phyloP scores from a whole-genome alignment of 139 green algal genomes.

The Haematococcus lacustris region DNA sequence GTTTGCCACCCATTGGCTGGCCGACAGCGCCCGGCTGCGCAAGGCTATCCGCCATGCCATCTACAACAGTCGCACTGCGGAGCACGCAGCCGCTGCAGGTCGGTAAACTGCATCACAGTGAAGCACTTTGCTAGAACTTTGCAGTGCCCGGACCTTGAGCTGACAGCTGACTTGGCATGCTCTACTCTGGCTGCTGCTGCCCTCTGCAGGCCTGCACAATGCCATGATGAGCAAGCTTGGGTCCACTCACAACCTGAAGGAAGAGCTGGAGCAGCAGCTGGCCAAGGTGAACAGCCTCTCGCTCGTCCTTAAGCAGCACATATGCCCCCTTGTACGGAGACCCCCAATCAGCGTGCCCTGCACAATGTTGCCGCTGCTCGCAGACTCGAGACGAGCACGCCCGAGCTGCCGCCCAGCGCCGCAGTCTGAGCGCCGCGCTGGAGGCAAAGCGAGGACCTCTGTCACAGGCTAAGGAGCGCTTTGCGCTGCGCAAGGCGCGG shows the following conservation, averaged over 20 bases:
- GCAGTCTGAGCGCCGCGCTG: conserved; percentile 17
- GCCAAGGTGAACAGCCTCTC: too few relatives aligned
- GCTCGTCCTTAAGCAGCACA: too few relatives aligned
- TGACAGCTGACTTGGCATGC: too few relatives aligned
- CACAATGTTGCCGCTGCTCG: too few relatives aligned
- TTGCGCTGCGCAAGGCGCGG: conserved; percentile 23
- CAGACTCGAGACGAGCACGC: conserved; percentile 18
- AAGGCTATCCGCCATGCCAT: conserved; percentile 28
- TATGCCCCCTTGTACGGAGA: too few relatives aligned
- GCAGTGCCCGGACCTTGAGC: too few relatives aligned
- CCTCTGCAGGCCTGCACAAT: too few relatives aligned
- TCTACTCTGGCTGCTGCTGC: too few relatives aligned
- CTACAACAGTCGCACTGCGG: conserved; percentile 24
- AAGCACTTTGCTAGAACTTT: too few relatives aligned
- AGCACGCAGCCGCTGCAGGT: conserved; percentile 31
- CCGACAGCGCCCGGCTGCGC: conserved; percentile 18
- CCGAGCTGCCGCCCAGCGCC: conserved; percentile 14
- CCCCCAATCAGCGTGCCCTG: too few relatives aligned
- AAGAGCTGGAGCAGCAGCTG: conserved; percentile 6
- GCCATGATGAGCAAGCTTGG: conserved; percentile 31
- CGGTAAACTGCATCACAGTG: too few relatives aligned
- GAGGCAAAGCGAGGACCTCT: conserved; percentile 31
- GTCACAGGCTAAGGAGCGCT: conserved; percentile 30
- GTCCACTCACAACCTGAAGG: conserved; percentile 6
- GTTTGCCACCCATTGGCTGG: conserved; percentile 26